These are phyloP conservation scores for Umbellularia californica DNA, from an alignment of 164 flowering plant genomes.

Conservation along the genomic window DNA sequence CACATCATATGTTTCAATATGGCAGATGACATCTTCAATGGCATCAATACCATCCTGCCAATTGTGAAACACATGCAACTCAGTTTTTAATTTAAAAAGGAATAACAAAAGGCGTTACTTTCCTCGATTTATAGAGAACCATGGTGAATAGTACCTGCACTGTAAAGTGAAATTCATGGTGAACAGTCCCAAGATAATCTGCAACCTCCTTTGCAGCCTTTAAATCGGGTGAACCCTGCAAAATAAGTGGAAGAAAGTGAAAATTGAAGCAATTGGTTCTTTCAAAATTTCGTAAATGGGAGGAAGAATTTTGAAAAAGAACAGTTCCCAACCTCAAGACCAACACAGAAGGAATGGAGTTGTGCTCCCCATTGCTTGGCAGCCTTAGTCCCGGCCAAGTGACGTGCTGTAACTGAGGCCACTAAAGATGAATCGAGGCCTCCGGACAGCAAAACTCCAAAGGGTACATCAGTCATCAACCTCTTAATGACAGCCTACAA, in stretches of 20 bases:
- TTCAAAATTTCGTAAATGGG: not conserved
- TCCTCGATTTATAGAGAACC: not conserved
- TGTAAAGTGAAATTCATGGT: slow-evolving; percentile 86
- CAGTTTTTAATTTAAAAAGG: not conserved
- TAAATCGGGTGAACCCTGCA: slow-evolving; percentile 90
- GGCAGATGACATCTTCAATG: slow-evolving; percentile 93
- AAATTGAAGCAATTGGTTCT: not conserved
- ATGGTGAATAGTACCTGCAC: slow-evolving; percentile 62
- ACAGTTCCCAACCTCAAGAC: slow-evolving; percentile 54
- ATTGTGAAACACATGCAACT: not conserved
- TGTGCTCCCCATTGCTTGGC: slow-evolving; percentile 90
- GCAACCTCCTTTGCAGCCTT: slow-evolving; percentile 94
- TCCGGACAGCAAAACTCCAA: slow-evolving; percentile 86
- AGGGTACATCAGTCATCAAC: slow-evolving; percentile 96
- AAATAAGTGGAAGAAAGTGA: not conserved
- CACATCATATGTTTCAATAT: slow-evolving; percentile 86
- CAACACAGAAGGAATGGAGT: slow-evolving; percentile 94
- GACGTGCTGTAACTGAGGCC: slow-evolving; percentile 74
- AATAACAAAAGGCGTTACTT: not conserved
- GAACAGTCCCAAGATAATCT: slow-evolving; percentile 88
- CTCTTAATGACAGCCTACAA: slow-evolving; percentile 85
- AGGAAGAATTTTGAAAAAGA: not conserved
- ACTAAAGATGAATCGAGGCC: slow-evolving; percentile 92
- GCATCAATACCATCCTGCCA: slow-evolving; percentile 92
- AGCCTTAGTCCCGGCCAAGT: slow-evolving; percentile 76